Percentiles rank a stretch among this genome's conserved stretches.
phyloP scores from a whole-genome alignment of 257 asterid species.

The Handroanthus guayacan region DNA sequence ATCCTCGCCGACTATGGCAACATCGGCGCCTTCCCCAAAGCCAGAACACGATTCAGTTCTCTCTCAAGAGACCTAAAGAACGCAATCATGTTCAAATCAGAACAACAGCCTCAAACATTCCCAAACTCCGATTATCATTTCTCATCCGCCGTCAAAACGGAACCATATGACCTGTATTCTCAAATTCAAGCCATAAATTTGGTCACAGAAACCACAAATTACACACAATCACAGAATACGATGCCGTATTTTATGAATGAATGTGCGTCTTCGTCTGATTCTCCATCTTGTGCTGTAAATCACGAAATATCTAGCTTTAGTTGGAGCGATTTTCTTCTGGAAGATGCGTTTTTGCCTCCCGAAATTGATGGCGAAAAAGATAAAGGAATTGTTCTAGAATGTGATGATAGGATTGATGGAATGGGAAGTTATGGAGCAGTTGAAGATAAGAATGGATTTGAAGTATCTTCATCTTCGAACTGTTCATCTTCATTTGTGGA shows the following conservation, averaged over 20 bases:
- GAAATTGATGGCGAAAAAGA: conserved; percentile 35
- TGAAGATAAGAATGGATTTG: conserved; percentile 36
- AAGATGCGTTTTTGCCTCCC: conserved; percentile 50
- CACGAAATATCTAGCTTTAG: conserved; percentile 56
- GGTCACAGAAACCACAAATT: conserved; percentile 52
- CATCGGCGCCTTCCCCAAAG: conserved; percentile 74
- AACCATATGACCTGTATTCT: conserved; percentile 52
- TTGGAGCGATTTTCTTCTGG: conserved; percentile 87
- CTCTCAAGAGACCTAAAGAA: conserved; percentile 57
- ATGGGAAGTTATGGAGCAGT: conserved; percentile 12
- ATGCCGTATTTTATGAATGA: background rate
- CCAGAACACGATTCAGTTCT: conserved; percentile 49
- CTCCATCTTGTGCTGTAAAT: conserved; percentile 36
- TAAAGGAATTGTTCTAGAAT: conserved; percentile 8
- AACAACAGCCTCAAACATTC: conserved; percentile 29
- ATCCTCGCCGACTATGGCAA: conserved; percentile 86
- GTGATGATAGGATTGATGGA: conserved; percentile 31
- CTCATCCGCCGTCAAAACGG: conserved; percentile 26
- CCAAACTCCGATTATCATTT: background rate
- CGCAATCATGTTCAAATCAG: conserved; percentile 43
- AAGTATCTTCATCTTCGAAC: conserved; percentile 46
- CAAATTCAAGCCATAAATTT: conserved; percentile 72
- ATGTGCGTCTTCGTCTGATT: conserved; percentile 43
- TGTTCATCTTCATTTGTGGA: conserved; percentile 74
- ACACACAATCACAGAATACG: too few relatives aligned